Evolutionary conservation across 202 grass and related monocot genomes (phyloP).

Genomic region (Bolboschoenoplectus hybrid): DNA sequence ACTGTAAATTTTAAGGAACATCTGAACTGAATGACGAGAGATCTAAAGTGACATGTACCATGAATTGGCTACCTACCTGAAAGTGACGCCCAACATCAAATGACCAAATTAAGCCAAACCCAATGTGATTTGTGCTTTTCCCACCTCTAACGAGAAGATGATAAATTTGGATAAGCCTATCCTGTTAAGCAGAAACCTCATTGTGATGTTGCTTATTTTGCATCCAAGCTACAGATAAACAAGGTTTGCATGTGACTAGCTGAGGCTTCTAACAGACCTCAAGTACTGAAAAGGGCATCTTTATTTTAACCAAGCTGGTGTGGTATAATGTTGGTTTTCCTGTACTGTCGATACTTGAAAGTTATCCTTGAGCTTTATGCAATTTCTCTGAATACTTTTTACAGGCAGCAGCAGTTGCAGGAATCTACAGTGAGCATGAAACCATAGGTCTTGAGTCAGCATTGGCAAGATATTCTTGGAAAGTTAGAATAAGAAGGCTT

Average conservation of each 20-base stretch:
- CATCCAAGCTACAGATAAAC: conserved; percentile 24
- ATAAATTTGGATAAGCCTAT: neutral
- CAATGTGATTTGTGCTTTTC: neutral
- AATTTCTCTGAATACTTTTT: conserved; percentile 30
- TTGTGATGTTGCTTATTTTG: neutral
- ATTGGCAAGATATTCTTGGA: conserved; percentile 75
- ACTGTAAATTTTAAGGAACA: neutral
- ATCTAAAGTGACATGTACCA: neutral
- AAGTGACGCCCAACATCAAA: neutral
- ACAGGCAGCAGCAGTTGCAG: conserved; percentile 68
- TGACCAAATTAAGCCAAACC: neutral
- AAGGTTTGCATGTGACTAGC: conserved; percentile 11
- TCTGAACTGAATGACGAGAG: neutral
- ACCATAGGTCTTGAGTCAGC: conserved; percentile 51
- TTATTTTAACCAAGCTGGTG: conserved; percentile 17
- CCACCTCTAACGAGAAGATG: neutral
- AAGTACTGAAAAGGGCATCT: conserved; percentile 3
- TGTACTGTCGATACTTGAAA: neutral
- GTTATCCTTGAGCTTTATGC: neutral
- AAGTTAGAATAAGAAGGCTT: conserved; percentile 65
- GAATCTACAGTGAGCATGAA: conserved; percentile 64
- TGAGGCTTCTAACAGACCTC: conserved; percentile 16
- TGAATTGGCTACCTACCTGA: neutral
- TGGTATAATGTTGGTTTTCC: conserved; percentile 7
- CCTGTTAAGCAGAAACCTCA: neutral